phyloP scores from a whole-genome alignment of 1,284 basidiomycete species.

The Ceratobasidium sp. region DNA sequence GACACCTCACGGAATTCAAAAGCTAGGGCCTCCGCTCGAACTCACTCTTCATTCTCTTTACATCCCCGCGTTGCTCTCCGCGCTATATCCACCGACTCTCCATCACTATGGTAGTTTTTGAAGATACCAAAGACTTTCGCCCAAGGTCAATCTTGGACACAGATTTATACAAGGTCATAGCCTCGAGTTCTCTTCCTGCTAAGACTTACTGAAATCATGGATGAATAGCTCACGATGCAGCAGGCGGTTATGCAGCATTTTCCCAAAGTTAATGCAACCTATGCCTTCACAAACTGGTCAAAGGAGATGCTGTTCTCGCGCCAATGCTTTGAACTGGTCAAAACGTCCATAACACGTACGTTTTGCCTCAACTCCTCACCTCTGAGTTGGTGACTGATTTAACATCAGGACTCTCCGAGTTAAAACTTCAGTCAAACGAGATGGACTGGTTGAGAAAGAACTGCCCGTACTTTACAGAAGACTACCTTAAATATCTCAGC shows the following conservation, averaged over 20 bases:
- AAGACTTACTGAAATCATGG: slow-evolving; percentile 11
- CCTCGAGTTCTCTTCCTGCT: not conserved
- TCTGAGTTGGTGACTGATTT: slow-evolving; percentile 16
- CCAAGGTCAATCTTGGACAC: slow-evolving; percentile 84
- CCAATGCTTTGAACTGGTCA: slow-evolving; percentile 73
- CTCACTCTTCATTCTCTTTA: too few relatives aligned
- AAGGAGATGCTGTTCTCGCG: slow-evolving; percentile 76
- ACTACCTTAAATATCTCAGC: slow-evolving; percentile 82
- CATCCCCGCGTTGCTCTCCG: too few relatives aligned
- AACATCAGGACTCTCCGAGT: slow-evolving; percentile 69
- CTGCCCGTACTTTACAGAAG: slow-evolving; percentile 80
- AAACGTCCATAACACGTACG: slow-evolving; percentile 74
- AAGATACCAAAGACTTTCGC: slow-evolving; percentile 24
- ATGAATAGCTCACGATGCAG: slow-evolving; percentile 90
- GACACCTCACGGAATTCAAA: too few relatives aligned
- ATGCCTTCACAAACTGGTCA: slow-evolving; percentile 89
- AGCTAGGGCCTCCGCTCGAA: too few relatives aligned
- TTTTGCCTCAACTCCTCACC: slow-evolving; percentile 42
- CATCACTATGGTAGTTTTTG: slow-evolving; percentile 18
- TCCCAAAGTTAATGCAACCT: slow-evolving; percentile 71
- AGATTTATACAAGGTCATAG: slow-evolving; percentile 93
- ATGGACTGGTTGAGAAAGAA: slow-evolving; percentile 70
- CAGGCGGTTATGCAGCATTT: slow-evolving; percentile 90
- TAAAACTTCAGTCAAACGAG: slow-evolving; percentile 74
- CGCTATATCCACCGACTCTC: too few relatives aligned